phyloP scores from a whole-genome alignment of 2,329 filamentous ascomycete species.

The Aspergillus latus region DNA sequence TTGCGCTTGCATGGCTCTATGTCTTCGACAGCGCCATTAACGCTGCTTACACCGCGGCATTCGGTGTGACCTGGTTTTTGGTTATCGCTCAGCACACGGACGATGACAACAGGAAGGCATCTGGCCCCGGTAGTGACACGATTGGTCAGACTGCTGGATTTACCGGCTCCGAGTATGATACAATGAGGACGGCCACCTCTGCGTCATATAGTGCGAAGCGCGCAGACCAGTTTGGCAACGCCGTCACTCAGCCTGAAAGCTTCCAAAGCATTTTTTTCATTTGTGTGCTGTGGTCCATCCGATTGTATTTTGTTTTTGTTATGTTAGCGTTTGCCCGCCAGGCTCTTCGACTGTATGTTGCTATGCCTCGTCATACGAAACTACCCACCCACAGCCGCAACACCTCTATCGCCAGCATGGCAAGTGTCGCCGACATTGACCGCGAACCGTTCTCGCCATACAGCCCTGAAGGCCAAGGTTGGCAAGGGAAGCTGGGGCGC shows the following conservation, averaged over 20 bases:
- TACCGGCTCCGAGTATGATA: conserved; percentile 62
- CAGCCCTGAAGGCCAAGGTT: conserved; percentile 75
- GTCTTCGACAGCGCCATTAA: conserved; percentile 80
- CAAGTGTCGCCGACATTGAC: conserved; percentile 47
- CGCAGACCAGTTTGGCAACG: conserved; percentile 57
- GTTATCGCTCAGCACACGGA: conserved; percentile 62
- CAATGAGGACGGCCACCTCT: conserved; percentile 55
- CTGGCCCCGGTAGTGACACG: conserved; percentile 53
- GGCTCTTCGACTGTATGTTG: conserved; percentile 64
- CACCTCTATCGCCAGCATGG: conserved; percentile 49
- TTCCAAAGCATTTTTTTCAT: conserved; percentile 78
- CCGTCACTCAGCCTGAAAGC: conserved; percentile 64
- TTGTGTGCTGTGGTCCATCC: conserved; percentile 68
- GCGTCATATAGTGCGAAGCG: conserved; percentile 31
- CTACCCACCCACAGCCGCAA: conserved; percentile 45
- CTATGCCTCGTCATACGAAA: conserved; percentile 40
- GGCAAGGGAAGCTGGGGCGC: conserved; percentile 75
- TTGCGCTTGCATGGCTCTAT: conserved; percentile 83
- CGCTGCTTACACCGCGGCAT: conserved; percentile 75
- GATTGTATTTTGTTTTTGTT: conserved; percentile 80
- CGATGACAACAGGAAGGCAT: conserved; percentile 47
- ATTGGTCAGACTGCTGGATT: conserved; percentile 66
- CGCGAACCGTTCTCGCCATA: conserved; percentile 70
- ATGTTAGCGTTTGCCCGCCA: conserved; percentile 80
- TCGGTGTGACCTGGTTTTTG: conserved; percentile 83